Evolutionary conservation across 2,329 filamentous ascomycete species (phyloP), one percentile per base, ranked within the genome.

Genomic region (Cylindrodendrum hubeiense): DNA sequence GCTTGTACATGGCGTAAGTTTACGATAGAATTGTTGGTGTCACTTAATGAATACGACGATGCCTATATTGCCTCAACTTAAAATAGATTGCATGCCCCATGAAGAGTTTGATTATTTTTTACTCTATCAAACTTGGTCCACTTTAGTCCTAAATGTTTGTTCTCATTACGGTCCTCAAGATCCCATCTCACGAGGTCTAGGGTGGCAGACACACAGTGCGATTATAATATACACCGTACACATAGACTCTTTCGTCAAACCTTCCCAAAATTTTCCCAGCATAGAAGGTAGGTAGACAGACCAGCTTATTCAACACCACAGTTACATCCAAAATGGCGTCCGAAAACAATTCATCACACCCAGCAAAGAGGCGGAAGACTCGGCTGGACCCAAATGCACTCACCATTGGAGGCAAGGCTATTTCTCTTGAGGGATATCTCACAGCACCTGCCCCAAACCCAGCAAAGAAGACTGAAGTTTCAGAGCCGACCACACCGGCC

Each of bases 391-490:
- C 73, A 2, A 78, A 83, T 52, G 74, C 82, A 5, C 68, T 87
- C 60, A 83, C 77, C 24, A 80, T 87, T 34, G 84, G 84, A 15
- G 78, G 82, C 28, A 87, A 84, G 60, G 73, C 77, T 13, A 84
- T 88, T 24, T 85, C 83, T 0, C 70, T 88, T 1, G 81, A 83
- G 24, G 85, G 83, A 7, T 88, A 87, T 65, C 77, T 88, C 28
- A 77, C 73, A 51, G 79, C 78, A 51, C 80, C 79, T 69, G 77
- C 75, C 26, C 55, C 71, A 44, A 76, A 75, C 61, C 65, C 63
- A 7, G 57, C 66, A 24, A 72, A 71, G 26, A 70, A 71, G 37
- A 57, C 61, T 21, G 37, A 63, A n/a, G 39, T 57, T 33, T 26
- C 63, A 46, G 21, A 41, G 10, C 47, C 68, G 44, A 49, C 60